Conservation (phyloP, 2,329 filamentous ascomycete genomes). For the Exutisphaerella laricina region DNA sequence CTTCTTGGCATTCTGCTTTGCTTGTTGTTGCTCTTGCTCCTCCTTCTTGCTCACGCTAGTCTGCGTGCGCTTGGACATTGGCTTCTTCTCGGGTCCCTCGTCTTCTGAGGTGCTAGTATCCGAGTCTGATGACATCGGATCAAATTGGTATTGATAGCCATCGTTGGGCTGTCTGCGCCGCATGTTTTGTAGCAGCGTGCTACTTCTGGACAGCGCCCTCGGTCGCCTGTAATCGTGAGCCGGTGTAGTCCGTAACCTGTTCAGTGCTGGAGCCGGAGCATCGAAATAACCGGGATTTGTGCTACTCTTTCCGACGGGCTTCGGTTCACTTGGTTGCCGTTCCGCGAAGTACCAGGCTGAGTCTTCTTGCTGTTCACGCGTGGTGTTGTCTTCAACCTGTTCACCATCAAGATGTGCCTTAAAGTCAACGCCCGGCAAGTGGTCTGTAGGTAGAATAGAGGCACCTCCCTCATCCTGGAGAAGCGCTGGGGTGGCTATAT, state of each 20-base stretch:
- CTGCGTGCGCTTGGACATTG: conserved; percentile 4
- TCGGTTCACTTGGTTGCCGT: conserved; percentile 4
- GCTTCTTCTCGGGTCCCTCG: conserved; percentile 21
- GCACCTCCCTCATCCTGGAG: conserved; percentile 11
- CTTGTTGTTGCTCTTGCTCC: conserved; percentile 6
- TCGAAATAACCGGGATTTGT: conserved; percentile 5
- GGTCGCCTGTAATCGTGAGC: conserved; percentile 11
- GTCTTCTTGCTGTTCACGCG: not conserved
- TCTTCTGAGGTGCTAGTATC: conserved; percentile 29
- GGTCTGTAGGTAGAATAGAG: conserved; percentile 15
- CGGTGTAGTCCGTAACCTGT: conserved; percentile 18
- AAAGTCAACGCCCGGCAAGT: conserved; percentile 17
- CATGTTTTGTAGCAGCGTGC: conserved; percentile 22
- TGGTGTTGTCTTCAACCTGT: not conserved
- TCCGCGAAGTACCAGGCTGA: conserved; percentile 11
- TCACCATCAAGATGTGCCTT: conserved; percentile 12
- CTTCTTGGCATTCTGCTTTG: conserved; percentile 13
- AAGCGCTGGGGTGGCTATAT: conserved; percentile 6
- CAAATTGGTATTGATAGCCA: conserved; percentile 26
- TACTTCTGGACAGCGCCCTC: conserved; percentile 12
- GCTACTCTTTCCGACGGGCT: conserved; percentile 10
- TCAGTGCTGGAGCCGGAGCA: conserved; percentile 6
- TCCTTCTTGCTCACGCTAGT: conserved; percentile 13
- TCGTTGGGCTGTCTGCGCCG: conserved; percentile 13
- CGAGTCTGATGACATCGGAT: conserved; percentile 26